Evolutionary conservation across 352 stramenopile genomes (phyloP).

Genomic region (Phytopythium chamaehyphon): DNA sequence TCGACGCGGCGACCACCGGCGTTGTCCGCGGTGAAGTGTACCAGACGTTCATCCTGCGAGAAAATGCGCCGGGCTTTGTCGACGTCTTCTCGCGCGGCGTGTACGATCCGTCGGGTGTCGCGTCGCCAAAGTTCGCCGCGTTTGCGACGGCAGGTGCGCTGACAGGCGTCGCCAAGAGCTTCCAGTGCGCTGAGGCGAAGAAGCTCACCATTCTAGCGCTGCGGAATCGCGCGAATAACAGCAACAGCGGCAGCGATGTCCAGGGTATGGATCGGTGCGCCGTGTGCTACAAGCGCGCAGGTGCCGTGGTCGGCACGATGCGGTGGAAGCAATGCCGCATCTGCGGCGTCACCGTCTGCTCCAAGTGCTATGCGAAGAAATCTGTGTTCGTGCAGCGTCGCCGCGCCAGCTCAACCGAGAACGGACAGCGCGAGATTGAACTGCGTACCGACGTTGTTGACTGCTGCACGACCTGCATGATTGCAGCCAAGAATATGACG

Average conservation of each 20-base stretch:
- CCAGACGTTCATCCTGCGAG: slow-evolving; percentile 20
- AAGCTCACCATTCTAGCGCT: slow-evolving; percentile 26
- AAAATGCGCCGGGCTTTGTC: slow-evolving; percentile 13
- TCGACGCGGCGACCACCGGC: slow-evolving; percentile 12
- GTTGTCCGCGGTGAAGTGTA: slow-evolving; percentile 22
- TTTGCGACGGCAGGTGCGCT: slow-evolving; percentile 20
- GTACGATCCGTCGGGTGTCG: slow-evolving; percentile 12
- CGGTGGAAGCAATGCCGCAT: slow-evolving; percentile 15
- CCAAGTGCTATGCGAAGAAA: slow-evolving; percentile 20
- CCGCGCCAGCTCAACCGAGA: not conserved
- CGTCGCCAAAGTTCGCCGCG: slow-evolving; percentile 12
- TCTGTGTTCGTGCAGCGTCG: slow-evolving; percentile 1
- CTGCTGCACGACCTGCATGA: slow-evolving; percentile 33
- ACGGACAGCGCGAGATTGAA: not conserved
- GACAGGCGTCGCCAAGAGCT: slow-evolving; percentile 17
- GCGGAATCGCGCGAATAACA: slow-evolving; percentile 2
- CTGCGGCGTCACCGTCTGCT: slow-evolving; percentile 21
- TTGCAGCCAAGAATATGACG: slow-evolving; percentile 27
- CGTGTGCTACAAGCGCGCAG: slow-evolving; percentile 4
- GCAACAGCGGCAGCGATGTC: not conserved
- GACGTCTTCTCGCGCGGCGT: slow-evolving; percentile 20
- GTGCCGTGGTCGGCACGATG: slow-evolving; percentile 2
- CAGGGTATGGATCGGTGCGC: slow-evolving; percentile 3
- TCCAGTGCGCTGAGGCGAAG: slow-evolving; percentile 27
- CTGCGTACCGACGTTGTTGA: slow-evolving; percentile 9